These are phyloP conservation scores for Coniferiporia sulphurascens DNA, from an alignment of 1,284 basidiomycete genomes.

Conservation along the genomic window DNA sequence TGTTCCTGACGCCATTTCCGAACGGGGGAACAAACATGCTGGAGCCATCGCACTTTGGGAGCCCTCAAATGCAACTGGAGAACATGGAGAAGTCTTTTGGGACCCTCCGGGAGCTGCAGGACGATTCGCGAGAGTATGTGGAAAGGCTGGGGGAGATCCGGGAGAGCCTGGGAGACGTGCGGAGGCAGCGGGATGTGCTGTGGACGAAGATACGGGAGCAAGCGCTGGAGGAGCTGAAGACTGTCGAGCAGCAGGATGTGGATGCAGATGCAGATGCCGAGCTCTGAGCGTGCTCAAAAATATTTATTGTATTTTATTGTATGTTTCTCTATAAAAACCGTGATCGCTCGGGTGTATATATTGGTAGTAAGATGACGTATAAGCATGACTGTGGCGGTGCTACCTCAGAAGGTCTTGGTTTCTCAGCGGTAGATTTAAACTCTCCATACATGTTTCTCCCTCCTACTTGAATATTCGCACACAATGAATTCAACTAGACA, in stretches of 20 bases:
- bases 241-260: conserved; percentile 23
- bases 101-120: conserved; percentile 67
- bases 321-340: conserved; percentile 1
- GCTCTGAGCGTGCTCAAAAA: conserved; percentile 18
- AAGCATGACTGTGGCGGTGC: background rate
- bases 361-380: background rate
- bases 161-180: conserved; percentile 66
- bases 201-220: conserved; percentile 71
- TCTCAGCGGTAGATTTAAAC: no score
- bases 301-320: conserved; percentile 6
- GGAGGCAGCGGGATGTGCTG: conserved; percentile 60
- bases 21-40: conserved; percentile 34
- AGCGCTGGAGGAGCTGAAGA: conserved; percentile 69
- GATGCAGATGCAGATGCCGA: conserved; percentile 25
- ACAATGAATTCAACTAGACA: conserved; percentile 32
- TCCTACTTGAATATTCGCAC: background rate
- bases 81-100: conserved; percentile 68
- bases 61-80: conserved; percentile 59
- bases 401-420: no score
- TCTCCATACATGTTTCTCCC: no score
- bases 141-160: conserved; percentile 76
- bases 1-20: conserved; percentile 52
- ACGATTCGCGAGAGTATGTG: conserved; percentile 76
- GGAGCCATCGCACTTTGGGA: conserved; percentile 58
- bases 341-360: background rate